phyloP scores from a whole-genome alignment of 495 filamentous ascomycete genomes.

The Penicillium crystallinum region DNA sequence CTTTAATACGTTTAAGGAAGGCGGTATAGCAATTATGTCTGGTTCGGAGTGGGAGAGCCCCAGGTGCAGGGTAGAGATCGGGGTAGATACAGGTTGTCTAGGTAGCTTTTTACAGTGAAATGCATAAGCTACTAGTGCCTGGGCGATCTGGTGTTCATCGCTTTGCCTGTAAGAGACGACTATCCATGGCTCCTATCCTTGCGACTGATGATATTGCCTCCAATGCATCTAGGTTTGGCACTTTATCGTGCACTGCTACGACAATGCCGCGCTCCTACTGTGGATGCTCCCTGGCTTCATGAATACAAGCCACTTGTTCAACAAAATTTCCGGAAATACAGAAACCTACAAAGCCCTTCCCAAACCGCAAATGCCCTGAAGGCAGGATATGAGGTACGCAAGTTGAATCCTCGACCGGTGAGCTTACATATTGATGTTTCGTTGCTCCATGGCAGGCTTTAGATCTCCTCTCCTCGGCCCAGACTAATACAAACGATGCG shows the following conservation, averaged over 20 bases:
- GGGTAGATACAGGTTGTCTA: background rate
- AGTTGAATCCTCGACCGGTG: background rate
- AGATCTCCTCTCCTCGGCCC: slow-evolving; percentile 35
- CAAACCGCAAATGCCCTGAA: slow-evolving; percentile 51
- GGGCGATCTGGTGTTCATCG: slow-evolving; percentile 52
- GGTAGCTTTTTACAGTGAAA: slow-evolving; percentile 29
- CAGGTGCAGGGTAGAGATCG: background rate
- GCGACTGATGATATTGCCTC: slow-evolving; percentile 10
- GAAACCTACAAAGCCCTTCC: slow-evolving; percentile 47
- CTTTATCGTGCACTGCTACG: slow-evolving; percentile 69
- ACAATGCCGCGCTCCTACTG: slow-evolving; percentile 48
- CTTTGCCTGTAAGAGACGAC: slow-evolving; percentile 52
- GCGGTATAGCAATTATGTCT: background rate
- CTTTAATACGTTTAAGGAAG: background rate
- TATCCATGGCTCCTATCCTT: background rate
- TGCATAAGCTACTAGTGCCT: slow-evolving; percentile 42
- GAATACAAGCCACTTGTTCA: slow-evolving; percentile 43
- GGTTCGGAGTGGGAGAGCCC: background rate
- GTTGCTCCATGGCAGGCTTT: slow-evolving; percentile 24
- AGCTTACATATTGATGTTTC: slow-evolving; percentile 14
- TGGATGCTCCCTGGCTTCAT: slow-evolving; percentile 33
- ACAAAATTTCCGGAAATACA: slow-evolving; percentile 55
- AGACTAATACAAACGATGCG: slow-evolving; percentile 23
- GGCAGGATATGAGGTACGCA: slow-evolving; percentile 60
- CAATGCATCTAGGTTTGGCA: slow-evolving; percentile 52